Evolutionary conservation across 768 basidiomycete species (phyloP), one percentile per base, ranked within the genome.

Genomic region (Kwoniella shandongensis): DNA sequence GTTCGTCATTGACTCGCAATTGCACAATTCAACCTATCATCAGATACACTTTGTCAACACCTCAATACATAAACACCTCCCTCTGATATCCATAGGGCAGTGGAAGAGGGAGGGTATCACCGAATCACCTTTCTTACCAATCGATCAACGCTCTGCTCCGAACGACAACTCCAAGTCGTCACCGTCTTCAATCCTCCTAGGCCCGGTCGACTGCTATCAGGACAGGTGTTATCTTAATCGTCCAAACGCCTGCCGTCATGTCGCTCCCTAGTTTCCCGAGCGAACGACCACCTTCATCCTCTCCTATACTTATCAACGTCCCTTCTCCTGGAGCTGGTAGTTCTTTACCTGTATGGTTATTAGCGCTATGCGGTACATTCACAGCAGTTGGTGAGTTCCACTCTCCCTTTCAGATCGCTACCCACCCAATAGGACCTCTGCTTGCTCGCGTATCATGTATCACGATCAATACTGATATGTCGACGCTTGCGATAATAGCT

Each of bases 281-380:
- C 30, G 26, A 39, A 3, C 30, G 40, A 18, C 57, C 18, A 23
- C 60, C 57, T 11, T 50, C 64, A 17, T 44, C 60, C n/a, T 39
- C 57, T 1, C 57, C 56, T 20, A 50, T 60, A 11, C 57, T 62
- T 5, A 41, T 46, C 18, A 36, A 51, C 38, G 4, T 65, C 12
- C 52, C 63, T 36, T 56, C 61, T 17, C 49, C 59, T 18, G 73
- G 73, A 1, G 73, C 71, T 15, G 75, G 75, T 25, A 61, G 69
- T 48, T 54, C 57, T 25, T 48, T 76, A 20, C 75, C 75, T 23
- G 57, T 73, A 29, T 69, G 72, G 62, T 61, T 76, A 5, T 53
- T 76, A 39, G 69, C 72, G 11, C 59, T 73, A 42, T 76, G 75
- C 46, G 75, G 71, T 5, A 60, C 70, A 0, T 73, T 73, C 46